Base-by-base conservation (phyloP, 495 filamentous ascomycete genomes). In the Penicillium manginii region DNA sequence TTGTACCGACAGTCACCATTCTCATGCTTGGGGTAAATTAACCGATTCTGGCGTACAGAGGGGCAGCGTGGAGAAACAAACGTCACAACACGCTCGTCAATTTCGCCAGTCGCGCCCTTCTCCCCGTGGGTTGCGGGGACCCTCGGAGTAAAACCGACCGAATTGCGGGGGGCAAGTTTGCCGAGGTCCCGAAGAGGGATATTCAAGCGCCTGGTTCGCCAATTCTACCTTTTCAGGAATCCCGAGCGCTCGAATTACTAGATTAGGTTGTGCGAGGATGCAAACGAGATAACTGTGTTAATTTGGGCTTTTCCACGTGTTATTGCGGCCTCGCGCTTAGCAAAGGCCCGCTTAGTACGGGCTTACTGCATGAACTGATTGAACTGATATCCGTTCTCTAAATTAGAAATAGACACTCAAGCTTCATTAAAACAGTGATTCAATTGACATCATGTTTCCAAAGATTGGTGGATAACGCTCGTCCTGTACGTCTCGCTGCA, bases 401-500 rank as follows among this genome's bases (percentile, higher is more conserved):
- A 37, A n/a, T 37, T n/a, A 37, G 15, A 37, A 29, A 29, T 29
- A 29, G 26, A 37, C 14, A 5, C 14, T 12, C 35, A 14, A 37
- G 12, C 11, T 37, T 37, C 35, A 37, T 37, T 37, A 37, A n/a
- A 37, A 18, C 1, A 17, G 8, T 4, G 18, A 21, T 3, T 4
- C 6, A 17, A 21, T 3, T 4, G n/a, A 17, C 35, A 45, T 65
- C 50, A 74, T 22, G 64, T 64, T 55, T 66, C 72, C 12, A 75
- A 33, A 14, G 68, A 73, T 56, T 75, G 72, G 35, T 73, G 72
- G 46, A 75, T 66, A 21, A 73, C 82, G 70, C 83, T 86, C 18
- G 75, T 74, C 31, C 81, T 63, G 71, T 88, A 90, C 43, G 75
- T 79, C 58, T 84, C 85, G 47, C 80, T 81, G 42, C 79, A 77